Conservation (phyloP, 352 stramenopile genomes). For the Phytophthora foliorum region DNA sequence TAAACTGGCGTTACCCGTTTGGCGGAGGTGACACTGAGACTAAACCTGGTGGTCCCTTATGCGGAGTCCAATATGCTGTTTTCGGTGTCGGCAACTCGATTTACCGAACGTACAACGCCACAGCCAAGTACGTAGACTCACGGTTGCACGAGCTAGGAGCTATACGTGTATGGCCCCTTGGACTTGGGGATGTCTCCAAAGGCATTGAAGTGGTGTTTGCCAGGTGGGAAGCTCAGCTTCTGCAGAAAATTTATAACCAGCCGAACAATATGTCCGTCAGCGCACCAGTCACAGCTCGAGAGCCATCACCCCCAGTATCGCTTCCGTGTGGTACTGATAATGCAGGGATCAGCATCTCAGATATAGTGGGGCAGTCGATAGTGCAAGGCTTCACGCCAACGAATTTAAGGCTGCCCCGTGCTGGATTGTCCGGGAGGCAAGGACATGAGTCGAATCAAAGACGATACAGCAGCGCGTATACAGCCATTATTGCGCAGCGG, state of each 20-base stretch:
- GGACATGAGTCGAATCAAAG: background rate
- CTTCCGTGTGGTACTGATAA: constrained; percentile 4
- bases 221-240: constrained; percentile 85
- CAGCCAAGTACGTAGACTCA: constrained; percentile 90
- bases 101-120: constrained; percentile 96
- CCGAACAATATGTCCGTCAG: background rate
- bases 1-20: constrained; percentile 24
- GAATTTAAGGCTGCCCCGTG: constrained; percentile 1
- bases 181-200: constrained; percentile 94
- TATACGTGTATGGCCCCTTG: constrained; percentile 67
- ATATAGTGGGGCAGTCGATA: background rate
- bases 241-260: constrained; percentile 30
- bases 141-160: constrained; percentile 81
- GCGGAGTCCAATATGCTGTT: constrained; percentile 30
- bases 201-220: constrained; percentile 72
- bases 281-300: constrained; percentile 7
- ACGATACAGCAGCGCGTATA: constrained; percentile 1
- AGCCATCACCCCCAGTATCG: background rate
- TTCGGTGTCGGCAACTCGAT: constrained; percentile 96
- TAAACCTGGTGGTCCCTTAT: constrained; percentile 11
- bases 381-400: background rate
- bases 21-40: background rate
- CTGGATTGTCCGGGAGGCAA: background rate
- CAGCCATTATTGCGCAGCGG: background rate
- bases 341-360: background rate